These are phyloP conservation scores for Pelargonium fulgidum DNA, from an alignment of 441 rosid species.

Conservation along the genomic window DNA sequence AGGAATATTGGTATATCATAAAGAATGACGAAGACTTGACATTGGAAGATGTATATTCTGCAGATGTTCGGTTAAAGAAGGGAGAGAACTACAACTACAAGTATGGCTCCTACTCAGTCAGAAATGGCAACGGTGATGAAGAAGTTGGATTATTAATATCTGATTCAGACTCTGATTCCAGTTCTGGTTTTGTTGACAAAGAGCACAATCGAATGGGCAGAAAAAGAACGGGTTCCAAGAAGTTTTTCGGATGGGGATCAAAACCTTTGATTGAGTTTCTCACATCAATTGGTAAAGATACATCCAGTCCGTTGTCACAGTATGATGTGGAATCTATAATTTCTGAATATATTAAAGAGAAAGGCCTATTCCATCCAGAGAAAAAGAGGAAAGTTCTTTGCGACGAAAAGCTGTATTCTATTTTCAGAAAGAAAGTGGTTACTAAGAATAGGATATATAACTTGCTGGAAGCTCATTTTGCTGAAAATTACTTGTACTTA, in stretches of 20 bases:
- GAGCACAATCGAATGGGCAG: not conserved
- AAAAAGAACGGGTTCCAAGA: constrained; percentile 14
- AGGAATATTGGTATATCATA: constrained; percentile 32
- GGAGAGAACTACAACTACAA: not conserved
- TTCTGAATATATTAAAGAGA: not conserved
- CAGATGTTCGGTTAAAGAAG: constrained; percentile 16
- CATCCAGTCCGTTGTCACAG: not conserved
- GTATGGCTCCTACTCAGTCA: constrained; percentile 1
- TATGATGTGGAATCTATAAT: not conserved
- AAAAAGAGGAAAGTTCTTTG: constrained; percentile 13
- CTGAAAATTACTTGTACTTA: constrained; percentile 13
- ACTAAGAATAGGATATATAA: constrained; percentile 15
- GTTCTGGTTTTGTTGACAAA: not conserved
- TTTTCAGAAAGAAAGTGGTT: constrained; percentile 16
- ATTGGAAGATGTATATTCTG: constrained; percentile 22
- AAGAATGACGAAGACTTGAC: constrained; percentile 30
- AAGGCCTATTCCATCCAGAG: constrained; percentile 5
- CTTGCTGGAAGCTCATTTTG: constrained; percentile 26
- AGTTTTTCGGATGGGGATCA: constrained; percentile 26
- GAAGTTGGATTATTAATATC: constrained; percentile 17
- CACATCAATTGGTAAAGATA: constrained; percentile 23
- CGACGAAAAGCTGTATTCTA: not conserved
- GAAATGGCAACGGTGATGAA: not conserved
- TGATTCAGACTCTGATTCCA: not conserved
- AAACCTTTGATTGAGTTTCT: constrained; percentile 22